Base-by-base conservation (phyloP, 331 rosid species). In the Rosa hybrid region DNA sequence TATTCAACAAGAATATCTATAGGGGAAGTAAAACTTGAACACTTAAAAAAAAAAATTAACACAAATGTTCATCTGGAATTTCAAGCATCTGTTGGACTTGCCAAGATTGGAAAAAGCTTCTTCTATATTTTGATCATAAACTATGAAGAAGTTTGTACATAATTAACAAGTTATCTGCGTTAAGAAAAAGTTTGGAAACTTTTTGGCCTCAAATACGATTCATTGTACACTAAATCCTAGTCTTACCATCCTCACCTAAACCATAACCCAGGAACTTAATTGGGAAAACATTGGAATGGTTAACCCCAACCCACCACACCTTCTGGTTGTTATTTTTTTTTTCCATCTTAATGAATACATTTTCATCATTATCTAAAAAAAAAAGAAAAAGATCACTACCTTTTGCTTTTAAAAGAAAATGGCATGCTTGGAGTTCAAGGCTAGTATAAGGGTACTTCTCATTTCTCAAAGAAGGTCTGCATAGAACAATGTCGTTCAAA, bases 351-450 rank as follows among this genome's bases (percentile, higher is more conserved):
- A 21, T 63, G 7, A 27, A 12, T 27, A 63, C 42, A 27, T 63
- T 59, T 34, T n/a, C 11, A 20, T 56, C 6, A 18, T 18, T 23
- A 60, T 21, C 13, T 23, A 12, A 23, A 51, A 51, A 51, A 25
- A 25, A 25, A 25, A 25, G 1, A 14, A 2, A 21, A 9, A 23
- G 4, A 11, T 1, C 1, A 6, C 27, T 63, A n/a, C 67, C 16
- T 14, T 27, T 6, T 64, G n/a, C 44, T 25, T 25, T 5, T 64
- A 64, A 7, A 13, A 64, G 44, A 16, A 65, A 65, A 65, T 65
- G 71, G 71, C 71, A 65, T 65, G 14, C 45, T 34, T 65, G 42
- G 45, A 34, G 71, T 65, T 65, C 8, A 65, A 13, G 71, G 71
- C n/a, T 7, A 65, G 5, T 30, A 6, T 34, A 12, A 60, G 71